Evolutionary conservation across 2,329 filamentous ascomycete genomes (phyloP), one percentile per base, ranked within the genome.

Genomic region (Elsinoe perseae): DNA sequence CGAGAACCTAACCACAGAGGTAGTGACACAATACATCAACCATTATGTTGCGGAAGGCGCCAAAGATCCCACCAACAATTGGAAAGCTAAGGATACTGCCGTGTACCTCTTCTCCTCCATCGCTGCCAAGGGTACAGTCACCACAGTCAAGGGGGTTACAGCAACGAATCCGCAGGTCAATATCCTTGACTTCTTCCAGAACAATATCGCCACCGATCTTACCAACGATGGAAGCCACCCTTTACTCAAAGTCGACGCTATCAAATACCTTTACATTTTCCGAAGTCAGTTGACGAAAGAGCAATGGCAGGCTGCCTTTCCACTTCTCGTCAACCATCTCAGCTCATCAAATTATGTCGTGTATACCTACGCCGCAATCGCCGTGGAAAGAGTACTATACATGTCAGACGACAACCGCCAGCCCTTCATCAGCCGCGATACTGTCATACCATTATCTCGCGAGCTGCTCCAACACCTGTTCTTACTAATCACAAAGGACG

Each of bases 81-180:
- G 93, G 93, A 95, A 95, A 72, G 85, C 90, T 50, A 98, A 98
- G 75, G 93, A 98, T 67, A 97, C 92, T 0, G 93, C 93, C n/a
- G 86, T 96, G 57, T 97, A 97, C 67, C 82, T 98, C 14, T 98
- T 95, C 77, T 84, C 93, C 34, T 89, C 93, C 3, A 89, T 97
- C 64, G 93, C 93, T 14, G 89, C 91, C 38, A 95, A 95, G 75
- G 93, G 93, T 55, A 81, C 84, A 28, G 84, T 92, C 28, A 97
- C 93, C 2, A 81, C 89, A 6, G 87, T 84, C 0, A 89, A 95
- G 64, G 93, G 95, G 70, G 89, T 97, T 55, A 90, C 91, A 70
- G 90, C 84, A 10, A 88, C 93, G 60, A 98, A 97, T 71, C 57
- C 64, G 4, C 67, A 70, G 55, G 64, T 97, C 63, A 85, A 95